A percentile compares a stretch with the other conserved stretches of the same genome.
Conservation (phyloP, 176 grass and related monocot species). For the Eragrostis nindensis region DNA sequence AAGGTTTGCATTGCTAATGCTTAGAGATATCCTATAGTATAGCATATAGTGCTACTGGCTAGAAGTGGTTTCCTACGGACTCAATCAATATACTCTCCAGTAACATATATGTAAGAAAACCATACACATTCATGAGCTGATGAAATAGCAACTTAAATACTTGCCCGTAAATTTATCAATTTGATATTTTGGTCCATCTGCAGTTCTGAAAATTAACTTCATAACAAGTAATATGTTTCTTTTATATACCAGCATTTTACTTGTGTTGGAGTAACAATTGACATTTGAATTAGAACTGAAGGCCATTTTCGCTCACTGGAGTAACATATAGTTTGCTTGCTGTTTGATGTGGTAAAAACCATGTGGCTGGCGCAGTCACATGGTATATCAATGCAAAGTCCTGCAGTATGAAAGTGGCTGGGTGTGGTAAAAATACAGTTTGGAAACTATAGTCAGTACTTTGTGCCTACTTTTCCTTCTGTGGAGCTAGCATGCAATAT, state of each 20-base stretch:
- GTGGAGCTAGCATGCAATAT: neutral
- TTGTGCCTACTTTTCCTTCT: neutral
- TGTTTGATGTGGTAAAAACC: neutral
- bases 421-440: no score
- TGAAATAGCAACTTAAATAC: constrained; percentile 1
- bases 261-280: neutral
- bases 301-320: neutral
- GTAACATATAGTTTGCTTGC: no score
- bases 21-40: constrained; percentile 31
- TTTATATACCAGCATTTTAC: neutral
- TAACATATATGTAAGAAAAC: neutral
- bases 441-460: no score
- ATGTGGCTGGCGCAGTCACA: neutral
- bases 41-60: constrained; percentile 5
- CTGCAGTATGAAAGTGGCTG: neutral
- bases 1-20: constrained; percentile 58
- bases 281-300: neutral
- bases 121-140: neutral
- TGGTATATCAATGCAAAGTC: neutral
- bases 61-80: neutral
- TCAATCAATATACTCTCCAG: neutral
- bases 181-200: neutral
- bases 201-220: neutral
- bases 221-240: neutral
- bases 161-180: neutral